Evolutionary conservation across 805 yeast genomes (phyloP).

Genomic region (Candida oleophila): DNA sequence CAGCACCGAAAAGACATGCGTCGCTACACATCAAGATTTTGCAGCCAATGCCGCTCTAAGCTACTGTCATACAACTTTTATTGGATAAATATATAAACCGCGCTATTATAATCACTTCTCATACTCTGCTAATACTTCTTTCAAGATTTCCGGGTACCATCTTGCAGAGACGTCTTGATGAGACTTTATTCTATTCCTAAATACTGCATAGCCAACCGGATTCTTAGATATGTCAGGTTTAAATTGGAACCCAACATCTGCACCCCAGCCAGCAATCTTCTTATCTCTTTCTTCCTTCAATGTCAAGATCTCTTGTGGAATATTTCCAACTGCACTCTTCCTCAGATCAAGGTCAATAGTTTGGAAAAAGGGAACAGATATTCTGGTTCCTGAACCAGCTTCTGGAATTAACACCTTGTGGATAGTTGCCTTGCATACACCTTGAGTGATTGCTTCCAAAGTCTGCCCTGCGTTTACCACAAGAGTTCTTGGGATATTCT

Average conservation of each 20-base stretch:
- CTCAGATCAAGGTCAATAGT: slow-evolving; percentile 41
- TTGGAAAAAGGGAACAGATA: slow-evolving; percentile 49
- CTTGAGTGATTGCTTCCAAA: slow-evolving; percentile 57
- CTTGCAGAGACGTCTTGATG: slow-evolving; percentile 44
- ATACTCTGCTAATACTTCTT: slow-evolving; percentile 30
- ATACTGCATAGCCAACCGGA: slow-evolving; percentile 49
- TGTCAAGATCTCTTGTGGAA: slow-evolving; percentile 27
- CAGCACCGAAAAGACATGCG: too few relatives aligned
- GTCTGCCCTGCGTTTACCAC: slow-evolving; percentile 65
- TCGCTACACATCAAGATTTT: too few relatives aligned
- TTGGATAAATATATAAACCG: too few relatives aligned
- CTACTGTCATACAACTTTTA: too few relatives aligned
- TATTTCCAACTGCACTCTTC: slow-evolving; percentile 25
- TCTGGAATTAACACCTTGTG: slow-evolving; percentile 52
- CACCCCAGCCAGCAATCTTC: slow-evolving; percentile 34
- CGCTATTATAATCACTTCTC: not conserved
- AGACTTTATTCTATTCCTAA: slow-evolving; percentile 43
- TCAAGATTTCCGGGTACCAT: slow-evolving; percentile 42
- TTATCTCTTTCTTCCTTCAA: slow-evolving; percentile 36
- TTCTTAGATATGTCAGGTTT: slow-evolving; percentile 32
- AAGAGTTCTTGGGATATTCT: slow-evolving; percentile 45
- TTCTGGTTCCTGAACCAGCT: slow-evolving; percentile 37
- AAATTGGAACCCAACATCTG: slow-evolving; percentile 40
- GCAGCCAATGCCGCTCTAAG: too few relatives aligned
- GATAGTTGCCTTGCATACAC: slow-evolving; percentile 59